These are phyloP conservation scores for Quercus alba DNA, from an alignment of 306 rosid genomes.

Conservation along the genomic window DNA sequence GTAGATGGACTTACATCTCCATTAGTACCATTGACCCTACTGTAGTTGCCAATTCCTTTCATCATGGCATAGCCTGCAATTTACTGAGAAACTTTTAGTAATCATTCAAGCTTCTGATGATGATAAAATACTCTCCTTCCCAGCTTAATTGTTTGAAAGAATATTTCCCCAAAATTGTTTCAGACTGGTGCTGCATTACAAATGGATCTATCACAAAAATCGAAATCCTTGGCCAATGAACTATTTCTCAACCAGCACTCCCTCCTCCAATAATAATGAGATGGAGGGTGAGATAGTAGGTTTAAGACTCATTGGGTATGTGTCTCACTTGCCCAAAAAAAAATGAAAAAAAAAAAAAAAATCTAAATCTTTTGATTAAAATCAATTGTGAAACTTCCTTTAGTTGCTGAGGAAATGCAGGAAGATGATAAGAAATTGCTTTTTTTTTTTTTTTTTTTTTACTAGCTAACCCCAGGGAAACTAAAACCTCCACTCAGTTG, in stretches of 20 bases:
- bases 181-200: not conserved
- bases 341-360: no score
- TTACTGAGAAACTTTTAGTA: conserved; percentile 16
- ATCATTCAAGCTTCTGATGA: not conserved
- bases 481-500: not conserved
- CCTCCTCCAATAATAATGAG: no score
- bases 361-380: not conserved
- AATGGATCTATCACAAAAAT: not conserved
- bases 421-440: not conserved
- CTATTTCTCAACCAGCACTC: no score
- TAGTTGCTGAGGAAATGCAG: not conserved
- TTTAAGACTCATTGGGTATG: no score
- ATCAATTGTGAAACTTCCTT: not conserved
- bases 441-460: not conserved
- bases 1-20: conserved; percentile 44
- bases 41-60: conserved; percentile 46
- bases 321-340: no score
- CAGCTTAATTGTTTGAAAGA: not conserved
- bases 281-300: no score
- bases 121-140: not conserved
- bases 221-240: not conserved
- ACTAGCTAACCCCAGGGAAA: not conserved
- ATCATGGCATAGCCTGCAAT: conserved; percentile 47
- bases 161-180: not conserved
- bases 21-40: conserved; percentile 26